phyloP scores from a whole-genome alignment of 106 monocot genomes.

The Acorus gramineus region DNA sequence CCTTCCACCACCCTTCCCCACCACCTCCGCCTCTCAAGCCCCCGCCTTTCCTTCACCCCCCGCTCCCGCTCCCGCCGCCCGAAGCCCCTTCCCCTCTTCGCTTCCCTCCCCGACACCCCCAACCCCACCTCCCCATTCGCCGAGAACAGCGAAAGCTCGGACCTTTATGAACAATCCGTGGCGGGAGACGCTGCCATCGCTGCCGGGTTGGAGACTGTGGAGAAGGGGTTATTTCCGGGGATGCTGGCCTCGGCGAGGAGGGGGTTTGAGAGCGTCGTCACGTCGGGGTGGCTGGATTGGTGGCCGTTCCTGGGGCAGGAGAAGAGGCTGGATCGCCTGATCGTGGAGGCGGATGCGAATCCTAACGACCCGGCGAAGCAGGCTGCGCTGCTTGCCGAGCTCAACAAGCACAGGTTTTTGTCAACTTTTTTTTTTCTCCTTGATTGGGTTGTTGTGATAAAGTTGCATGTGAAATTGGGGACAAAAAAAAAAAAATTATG shows the following conservation, averaged over 20 bases:
- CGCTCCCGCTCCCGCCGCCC: conserved; percentile 2
- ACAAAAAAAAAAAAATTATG: too few species aligned
- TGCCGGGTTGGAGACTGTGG: too few species aligned
- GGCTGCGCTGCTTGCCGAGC: conserved; percentile 68
- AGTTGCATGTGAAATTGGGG: too few species aligned
- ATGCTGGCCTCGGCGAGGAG: conserved; percentile 27
- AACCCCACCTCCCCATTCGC: conserved; percentile 7
- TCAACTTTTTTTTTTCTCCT: too few species aligned
- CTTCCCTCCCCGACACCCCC: conserved; percentile 6
- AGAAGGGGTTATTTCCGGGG: conserved; percentile 22
- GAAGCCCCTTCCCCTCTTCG: not conserved
- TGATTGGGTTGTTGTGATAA: too few species aligned
- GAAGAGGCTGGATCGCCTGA: conserved; percentile 54
- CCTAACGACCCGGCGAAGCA: conserved; percentile 70
- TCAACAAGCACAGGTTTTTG: conserved; percentile 75
- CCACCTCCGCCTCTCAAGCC: not conserved
- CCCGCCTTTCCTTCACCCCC: not conserved
- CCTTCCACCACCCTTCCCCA: too few species aligned
- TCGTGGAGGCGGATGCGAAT: conserved; percentile 79
- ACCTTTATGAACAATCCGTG: not conserved
- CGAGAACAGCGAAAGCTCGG: conserved; percentile 3
- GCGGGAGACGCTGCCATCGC: too few species aligned
- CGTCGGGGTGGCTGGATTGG: conserved; percentile 52
- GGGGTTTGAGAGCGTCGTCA: conserved; percentile 28
- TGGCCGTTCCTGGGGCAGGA: conserved; percentile 81